Evolutionary conservation across 768 basidiomycete species (phyloP).

Genomic region (Hericium alpestre): DNA sequence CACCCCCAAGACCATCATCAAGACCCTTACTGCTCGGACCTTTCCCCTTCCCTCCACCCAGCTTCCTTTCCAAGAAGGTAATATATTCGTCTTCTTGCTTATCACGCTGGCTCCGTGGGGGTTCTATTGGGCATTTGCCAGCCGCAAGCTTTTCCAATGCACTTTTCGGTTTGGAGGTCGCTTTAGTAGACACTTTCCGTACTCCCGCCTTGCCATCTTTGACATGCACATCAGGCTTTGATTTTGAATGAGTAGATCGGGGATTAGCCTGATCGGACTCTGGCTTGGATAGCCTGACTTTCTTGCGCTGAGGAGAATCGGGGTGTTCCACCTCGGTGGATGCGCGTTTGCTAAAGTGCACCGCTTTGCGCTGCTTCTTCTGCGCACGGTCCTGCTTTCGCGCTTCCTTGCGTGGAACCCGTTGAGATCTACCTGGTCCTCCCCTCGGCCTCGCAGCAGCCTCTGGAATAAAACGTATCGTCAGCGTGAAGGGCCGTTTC

Average conservation of each 20-base stretch:
- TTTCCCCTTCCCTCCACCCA: conserved; percentile 36
- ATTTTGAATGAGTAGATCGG: not conserved
- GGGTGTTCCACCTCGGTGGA: conserved; percentile 33
- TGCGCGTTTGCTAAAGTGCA: conserved; percentile 31
- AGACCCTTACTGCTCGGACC: conserved; percentile 32
- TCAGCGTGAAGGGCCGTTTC: not conserved
- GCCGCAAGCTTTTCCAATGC: conserved; percentile 26
- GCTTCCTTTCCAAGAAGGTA: conserved; percentile 66
- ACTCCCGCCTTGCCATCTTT: conserved; percentile 3
- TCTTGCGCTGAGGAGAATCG: conserved; percentile 43
- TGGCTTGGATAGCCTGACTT: conserved; percentile 22
- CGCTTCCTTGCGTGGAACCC: conserved; percentile 44
- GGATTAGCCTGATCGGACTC: not conserved
- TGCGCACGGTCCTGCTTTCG: conserved; percentile 52
- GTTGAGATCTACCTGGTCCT: conserved; percentile 4
- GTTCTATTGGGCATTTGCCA: conserved; percentile 3
- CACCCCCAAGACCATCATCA: conserved; percentile 82
- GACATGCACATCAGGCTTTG: not conserved
- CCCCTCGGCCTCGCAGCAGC: not conserved
- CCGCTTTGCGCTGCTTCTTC: conserved; percentile 53
- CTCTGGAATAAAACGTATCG: not conserved
- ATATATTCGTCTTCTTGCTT: conserved; percentile 80
- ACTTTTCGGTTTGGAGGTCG: conserved; percentile 15
- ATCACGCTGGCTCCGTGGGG: conserved; percentile 31
- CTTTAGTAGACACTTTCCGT: conserved; percentile 3